Percentiles rank a stretch among this genome's conserved stretches.
phyloP scores from a whole-genome alignment of 805 yeast genomes.

The Ogataea minuta region DNA sequence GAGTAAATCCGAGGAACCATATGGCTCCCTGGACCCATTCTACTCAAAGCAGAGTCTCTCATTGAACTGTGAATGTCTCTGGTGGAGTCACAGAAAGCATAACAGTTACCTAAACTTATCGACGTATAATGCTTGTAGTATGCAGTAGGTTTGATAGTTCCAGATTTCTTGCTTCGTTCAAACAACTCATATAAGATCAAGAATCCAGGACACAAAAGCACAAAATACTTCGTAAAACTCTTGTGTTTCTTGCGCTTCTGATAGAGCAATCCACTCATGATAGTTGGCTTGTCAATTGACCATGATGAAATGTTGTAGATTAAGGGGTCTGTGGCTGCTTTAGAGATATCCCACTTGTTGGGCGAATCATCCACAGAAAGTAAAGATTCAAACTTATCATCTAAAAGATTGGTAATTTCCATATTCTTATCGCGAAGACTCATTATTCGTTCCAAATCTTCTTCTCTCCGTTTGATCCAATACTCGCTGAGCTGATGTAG shows the following conservation, averaged over 20 bases:
- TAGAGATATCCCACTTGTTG: constrained; percentile 52
- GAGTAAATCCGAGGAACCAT: constrained; percentile 68
- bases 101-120: constrained; percentile 64
- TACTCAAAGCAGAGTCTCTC: constrained; percentile 40
- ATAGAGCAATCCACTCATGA: constrained; percentile 65
- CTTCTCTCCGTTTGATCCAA: constrained; percentile 53
- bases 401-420: constrained; percentile 41
- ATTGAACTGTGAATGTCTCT: constrained; percentile 56
- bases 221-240: constrained; percentile 58
- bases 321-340: constrained; percentile 50
- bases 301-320: constrained; percentile 55
- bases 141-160: constrained; percentile 44
- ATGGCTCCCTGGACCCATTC: constrained; percentile 50
- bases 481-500: constrained; percentile 46
- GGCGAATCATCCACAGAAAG: constrained; percentile 37
- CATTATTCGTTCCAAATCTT: constrained; percentile 40
- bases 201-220: constrained; percentile 68
- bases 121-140: constrained; percentile 54
- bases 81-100: constrained; percentile 68
- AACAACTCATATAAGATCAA: constrained; percentile 55
- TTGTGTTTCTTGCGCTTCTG: constrained; percentile 70
- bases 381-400: constrained; percentile 56
- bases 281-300: constrained; percentile 57
- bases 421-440: constrained; percentile 45
- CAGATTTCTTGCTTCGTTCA: constrained; percentile 41